Base-by-base conservation (phyloP, 768 basidiomycete species). In the Lactarius sp. region DNA sequence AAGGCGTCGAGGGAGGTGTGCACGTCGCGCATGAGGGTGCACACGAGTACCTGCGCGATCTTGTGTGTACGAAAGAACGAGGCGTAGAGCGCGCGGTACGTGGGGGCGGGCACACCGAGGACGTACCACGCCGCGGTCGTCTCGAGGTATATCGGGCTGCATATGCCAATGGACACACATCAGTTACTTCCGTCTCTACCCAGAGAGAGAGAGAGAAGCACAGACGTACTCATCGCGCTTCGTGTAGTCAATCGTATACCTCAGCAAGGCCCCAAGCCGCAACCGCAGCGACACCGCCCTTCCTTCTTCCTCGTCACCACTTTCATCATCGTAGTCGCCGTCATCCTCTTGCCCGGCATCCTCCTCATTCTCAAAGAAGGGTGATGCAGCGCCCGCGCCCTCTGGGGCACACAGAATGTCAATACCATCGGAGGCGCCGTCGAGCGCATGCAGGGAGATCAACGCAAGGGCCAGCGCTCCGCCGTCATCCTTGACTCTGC, bases 71-170 rank as follows among this genome's bases (percentile, higher is more conserved):
- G 59, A 36, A 65, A 60, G 49, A 65, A 60, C 9, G 64, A 54
- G 13, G 34, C 34, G 27, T 60, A 64, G 46, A 54, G 33, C 3
- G 47, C 7, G 20, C 57, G 34, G 27, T 64, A 65, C 4, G 42
- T 34, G n/a, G 47, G 42, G 13, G 64, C 39, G 13, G 64, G 64
- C 2, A 20, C 41, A 10, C 56, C 52, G 20, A 59, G 60, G 6
- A 51, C 46, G 52, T 64, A 54, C 54, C 62, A 56, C 33, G 52
- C 50, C 44, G 37, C 10, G 42, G 36, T 51, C 27, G 57, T 64
- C 59, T 89, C 83, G 27, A 92, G 77, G 62, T 78, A 88, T 10
- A 90, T 73, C 1, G 86, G 82, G 18, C 89, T 90, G 66, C 34
- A 5, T 20, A 50, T 22, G 7, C 57, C 9, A n/a, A 50, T 4